Evolutionary conservation across 352 stramenopile genomes (phyloP).

Genomic region (Poterioochromonas sp.): DNA sequence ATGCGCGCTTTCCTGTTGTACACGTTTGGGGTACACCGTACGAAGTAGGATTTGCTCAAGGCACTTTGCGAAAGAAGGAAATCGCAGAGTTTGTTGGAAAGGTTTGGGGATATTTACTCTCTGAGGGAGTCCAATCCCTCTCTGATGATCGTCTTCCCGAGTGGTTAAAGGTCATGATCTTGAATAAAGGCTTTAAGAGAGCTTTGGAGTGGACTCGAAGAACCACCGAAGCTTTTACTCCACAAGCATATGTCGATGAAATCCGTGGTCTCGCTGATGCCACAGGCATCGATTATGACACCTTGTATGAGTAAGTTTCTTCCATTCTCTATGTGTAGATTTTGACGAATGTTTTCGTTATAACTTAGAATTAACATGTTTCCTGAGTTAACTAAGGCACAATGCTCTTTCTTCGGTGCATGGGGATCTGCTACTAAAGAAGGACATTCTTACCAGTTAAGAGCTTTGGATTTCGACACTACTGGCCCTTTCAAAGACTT

Average conservation of each 20-base stretch:
- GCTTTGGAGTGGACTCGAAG: constrained; percentile 38
- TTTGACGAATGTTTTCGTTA: too few relatives aligned
- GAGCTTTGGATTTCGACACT: constrained; percentile 43
- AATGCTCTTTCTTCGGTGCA: constrained; percentile 41
- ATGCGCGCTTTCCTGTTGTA: constrained; percentile 10
- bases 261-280: constrained; percentile 37
- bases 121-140: constrained; percentile 9
- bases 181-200: constrained; percentile 35
- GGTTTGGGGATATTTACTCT: constrained; percentile 34
- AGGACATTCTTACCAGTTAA: constrained; percentile 38
- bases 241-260: constrained; percentile 38
- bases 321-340: too few relatives aligned
- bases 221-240: constrained; percentile 34
- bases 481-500: constrained; percentile 39
- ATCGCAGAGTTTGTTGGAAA: constrained; percentile 26
- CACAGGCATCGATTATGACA: constrained; percentile 31
- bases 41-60: constrained; percentile 38
- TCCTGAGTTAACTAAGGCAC: constrained; percentile 37
- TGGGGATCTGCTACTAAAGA: constrained; percentile 32
- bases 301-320: too few relatives aligned
- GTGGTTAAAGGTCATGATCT: constrained; percentile 32
- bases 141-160: background rate
- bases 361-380: constrained; percentile 40
- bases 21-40: constrained; percentile 36
- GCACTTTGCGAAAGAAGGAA: constrained; percentile 34